Base-by-base conservation (phyloP, 345 rosid genomes). In the Cardamine occulta region DNA sequence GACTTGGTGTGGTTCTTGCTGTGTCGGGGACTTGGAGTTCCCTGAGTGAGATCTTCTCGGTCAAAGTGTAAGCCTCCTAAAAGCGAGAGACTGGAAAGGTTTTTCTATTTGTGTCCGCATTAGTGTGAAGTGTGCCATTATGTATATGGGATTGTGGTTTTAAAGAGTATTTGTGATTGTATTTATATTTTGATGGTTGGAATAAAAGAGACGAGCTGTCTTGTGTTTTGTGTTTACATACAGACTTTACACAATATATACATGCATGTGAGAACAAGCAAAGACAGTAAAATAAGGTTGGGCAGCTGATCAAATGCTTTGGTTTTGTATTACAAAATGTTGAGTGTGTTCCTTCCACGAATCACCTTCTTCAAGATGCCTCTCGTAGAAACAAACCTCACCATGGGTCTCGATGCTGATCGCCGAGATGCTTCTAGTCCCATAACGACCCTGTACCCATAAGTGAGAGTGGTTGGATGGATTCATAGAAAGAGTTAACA, bases 21-120 rank as follows among this genome's bases (percentile, higher is more conserved):
- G 78, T 87, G 58, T 83, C 97, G 1, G 97, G 97, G 68, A 91
- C 96, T 52, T 88, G 90, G 93, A 87, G 75, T 80, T 68, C 95
- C 7, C 85, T 88, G 12, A 40, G 73, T 64, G 95, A 94, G 80
- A 94, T 94, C 51, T 79, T 88, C 66, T 79, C 89, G 0, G 40
- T 76, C 57, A 81, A 83, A 75, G 82, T 70, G 10, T 82, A 65
- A 62, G 42, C 7, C 12, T 45, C 35, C 28, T 23, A 8, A 15
- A 42, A 23, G 35, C 1, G 32, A 72, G 60, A 49, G 52, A 34
- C 9, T 56, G 58, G 18, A 37, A 44, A 72, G 26, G 19, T 61
- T 54, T 60, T n/a, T 8, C 6, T 18, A 17, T 54, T 24, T 63
- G 73, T 42, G 80, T 66, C 3, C 1, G 35, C 7, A 53, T 74